A percentile compares a stretch with the other conserved stretches of the same genome.
Evolutionary conservation across 2,329 filamentous ascomycete species (phyloP).

Genomic region (Hypoxylon sp.): DNA sequence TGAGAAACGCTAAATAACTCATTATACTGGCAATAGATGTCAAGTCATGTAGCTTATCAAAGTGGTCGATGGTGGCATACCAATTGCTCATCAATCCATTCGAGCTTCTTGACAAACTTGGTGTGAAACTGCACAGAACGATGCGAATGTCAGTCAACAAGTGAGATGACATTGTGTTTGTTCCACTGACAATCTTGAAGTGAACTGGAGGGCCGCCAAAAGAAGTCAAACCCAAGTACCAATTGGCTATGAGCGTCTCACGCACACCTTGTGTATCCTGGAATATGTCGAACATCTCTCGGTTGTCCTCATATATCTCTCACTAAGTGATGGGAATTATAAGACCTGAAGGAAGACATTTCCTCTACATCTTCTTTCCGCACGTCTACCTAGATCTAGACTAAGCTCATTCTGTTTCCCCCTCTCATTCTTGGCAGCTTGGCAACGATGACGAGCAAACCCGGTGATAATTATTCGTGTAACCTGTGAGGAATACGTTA

Average conservation of each 20-base stretch:
- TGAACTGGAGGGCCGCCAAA: slow-evolving; percentile 80
- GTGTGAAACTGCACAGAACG: slow-evolving; percentile 63
- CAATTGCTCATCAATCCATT: slow-evolving; percentile 79
- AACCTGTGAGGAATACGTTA: not conserved
- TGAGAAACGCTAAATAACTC: slow-evolving; percentile 80
- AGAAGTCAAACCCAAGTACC: slow-evolving; percentile 75
- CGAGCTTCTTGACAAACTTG: slow-evolving; percentile 71
- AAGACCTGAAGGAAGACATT: too few relatives aligned
- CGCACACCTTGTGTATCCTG: not conserved
- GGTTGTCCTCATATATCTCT: not conserved
- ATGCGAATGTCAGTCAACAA: not conserved
- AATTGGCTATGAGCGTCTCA: slow-evolving; percentile 54
- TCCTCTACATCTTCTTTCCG: not conserved
- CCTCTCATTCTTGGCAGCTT: not conserved
- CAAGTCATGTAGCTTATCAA: not conserved
- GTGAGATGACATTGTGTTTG: not conserved
- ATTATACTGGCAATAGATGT: slow-evolving; percentile 65
- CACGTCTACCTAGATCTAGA: too few relatives aligned
- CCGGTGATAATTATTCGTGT: not conserved
- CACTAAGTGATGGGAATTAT: not conserved
- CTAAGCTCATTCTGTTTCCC: too few relatives aligned
- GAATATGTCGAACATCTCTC: not conserved
- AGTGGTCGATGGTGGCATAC: slow-evolving; percentile 57
- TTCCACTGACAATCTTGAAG: slow-evolving; percentile 71
- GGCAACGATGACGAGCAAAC: not conserved